Evolutionary conservation across 108 stramenopile species (phyloP), one percentile per base, ranked within the genome.

Genomic region (Conticribra guillardii): DNA sequence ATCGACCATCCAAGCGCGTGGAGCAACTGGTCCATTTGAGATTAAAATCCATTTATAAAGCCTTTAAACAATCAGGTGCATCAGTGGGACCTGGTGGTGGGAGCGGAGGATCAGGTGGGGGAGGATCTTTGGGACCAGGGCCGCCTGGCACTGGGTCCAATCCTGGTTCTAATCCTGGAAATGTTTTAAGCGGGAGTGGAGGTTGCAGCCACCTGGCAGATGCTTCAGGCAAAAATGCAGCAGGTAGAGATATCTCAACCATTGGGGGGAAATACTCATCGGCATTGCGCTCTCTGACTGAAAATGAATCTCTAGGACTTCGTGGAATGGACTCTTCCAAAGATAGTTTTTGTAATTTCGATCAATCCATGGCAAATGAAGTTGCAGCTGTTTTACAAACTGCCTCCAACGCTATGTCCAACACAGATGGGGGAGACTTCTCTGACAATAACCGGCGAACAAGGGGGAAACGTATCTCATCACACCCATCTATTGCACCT

Each of bases 41-140:
- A 55, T 63, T 96, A 47, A 96, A 96, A 77, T 85, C 83, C 30
- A 96, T 96, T 59, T 94, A 94, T 87, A 94, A 94, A 77, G 96
- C 96, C 9, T 96, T 96, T 73, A 90, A 94, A 67, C 86, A 92
- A 55, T 80, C 76, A 30, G 82, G 84, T 29, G 84, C 84, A 16
- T 54, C 71, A 11, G 34, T 67, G 22, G 65, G 50, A 23, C 67
- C 70, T 19, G 46, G 59, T 46, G 55, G 69, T 52, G 32, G 68
- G 28, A 47, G 29, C 48, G 51, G 26, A 18, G 71, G 64, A n/a
- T 71, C 70, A 19, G 29, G 21, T 74, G 31, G 22, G 45, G 58
- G 29, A 41, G 37, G 37, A 11, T 9, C 37, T 9, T 41, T 37
- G 37, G 56, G 55, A 62, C 51, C 64, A 4, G 60, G 60, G 23